A percentile compares a stretch with the other conserved stretches of the same genome.
Conservation (phyloP, 768 basidiomycete genomes). For the Lactarius tabidus region DNA sequence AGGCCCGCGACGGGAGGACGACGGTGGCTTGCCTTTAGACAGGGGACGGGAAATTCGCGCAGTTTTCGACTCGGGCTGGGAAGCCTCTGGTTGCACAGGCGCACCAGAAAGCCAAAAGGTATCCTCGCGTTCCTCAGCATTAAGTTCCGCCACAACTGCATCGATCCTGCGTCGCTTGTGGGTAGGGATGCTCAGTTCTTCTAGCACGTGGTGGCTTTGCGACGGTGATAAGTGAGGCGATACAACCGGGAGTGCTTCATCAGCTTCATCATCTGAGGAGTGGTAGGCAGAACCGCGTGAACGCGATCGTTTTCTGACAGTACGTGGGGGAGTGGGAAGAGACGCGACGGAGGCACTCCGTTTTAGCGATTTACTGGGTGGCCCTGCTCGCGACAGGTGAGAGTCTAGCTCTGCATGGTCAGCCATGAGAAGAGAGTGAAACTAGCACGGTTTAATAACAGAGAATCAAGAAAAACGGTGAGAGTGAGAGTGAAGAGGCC, state of each 20-base stretch:
- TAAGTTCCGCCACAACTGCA: constrained; percentile 22
- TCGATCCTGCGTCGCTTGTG: constrained; percentile 26
- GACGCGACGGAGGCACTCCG: constrained; percentile 27
- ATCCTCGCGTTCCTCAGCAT: constrained; percentile 24
- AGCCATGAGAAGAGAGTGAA: constrained; percentile 14
- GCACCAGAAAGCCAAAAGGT: constrained; percentile 22
- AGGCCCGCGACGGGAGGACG: constrained; percentile 18
- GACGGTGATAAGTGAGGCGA: constrained; percentile 22
- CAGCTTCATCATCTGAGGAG: constrained; percentile 25
- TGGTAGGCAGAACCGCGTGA: constrained; percentile 24
- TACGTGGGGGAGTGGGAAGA: constrained; percentile 25
- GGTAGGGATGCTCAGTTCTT: neutral
- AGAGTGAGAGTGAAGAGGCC: neutral
- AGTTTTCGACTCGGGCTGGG: constrained; percentile 16
- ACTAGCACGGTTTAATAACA: neutral
- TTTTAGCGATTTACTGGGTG: constrained; percentile 21
- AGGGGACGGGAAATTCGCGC: constrained; percentile 13
- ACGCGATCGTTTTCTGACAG: constrained; percentile 25
- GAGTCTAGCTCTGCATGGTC: constrained; percentile 11
- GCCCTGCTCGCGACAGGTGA: constrained; percentile 4
- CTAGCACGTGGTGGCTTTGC: constrained; percentile 12
- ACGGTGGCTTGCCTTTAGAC: constrained; percentile 14
- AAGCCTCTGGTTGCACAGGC: neutral
- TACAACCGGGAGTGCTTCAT: constrained; percentile 18
- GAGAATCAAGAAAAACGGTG: neutral